Evolutionary conservation across 1,284 basidiomycete genomes (phyloP).

Genomic region (Coniferiporia sulphurascens): DNA sequence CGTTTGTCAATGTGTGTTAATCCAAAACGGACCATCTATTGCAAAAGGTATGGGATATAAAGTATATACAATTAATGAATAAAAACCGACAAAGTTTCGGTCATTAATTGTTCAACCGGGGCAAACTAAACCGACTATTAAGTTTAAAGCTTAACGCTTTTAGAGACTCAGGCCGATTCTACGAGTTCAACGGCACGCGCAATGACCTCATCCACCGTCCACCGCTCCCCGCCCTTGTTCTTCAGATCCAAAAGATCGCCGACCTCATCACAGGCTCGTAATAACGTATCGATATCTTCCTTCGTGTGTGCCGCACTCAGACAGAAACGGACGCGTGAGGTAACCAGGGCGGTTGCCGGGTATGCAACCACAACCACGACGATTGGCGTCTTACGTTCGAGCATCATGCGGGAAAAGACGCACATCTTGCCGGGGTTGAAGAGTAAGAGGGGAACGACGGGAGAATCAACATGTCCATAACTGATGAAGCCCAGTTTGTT

Average conservation of each 20-base stretch:
- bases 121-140: background rate
- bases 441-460: conserved; percentile 90
- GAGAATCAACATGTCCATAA: conserved; percentile 88
- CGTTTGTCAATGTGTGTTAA: background rate
- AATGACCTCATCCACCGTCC: conserved; percentile 79
- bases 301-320: conserved; percentile 95
- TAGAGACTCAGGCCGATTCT: conserved; percentile 27
- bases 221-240: conserved; percentile 71
- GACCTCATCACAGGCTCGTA: conserved; percentile 90
- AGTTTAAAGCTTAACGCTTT: background rate
- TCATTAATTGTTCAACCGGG: background rate
- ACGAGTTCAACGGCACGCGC: conserved; percentile 77
- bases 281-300: conserved; percentile 86
- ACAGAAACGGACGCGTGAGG: conserved; percentile 90
- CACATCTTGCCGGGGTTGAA: conserved; percentile 95
- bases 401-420: conserved; percentile 87
- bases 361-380: conserved; percentile 89
- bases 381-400: conserved; percentile 74
- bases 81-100: background rate
- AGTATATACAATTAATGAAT: background rate
- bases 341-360: conserved; percentile 90
- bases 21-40: background rate
- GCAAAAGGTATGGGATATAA: background rate
- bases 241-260: conserved; percentile 86
- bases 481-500: conserved; percentile 96